Evolutionary conservation across 2,329 filamentous ascomycete species (phyloP), one percentile per base, ranked within the genome.

Genomic region (Aspergillus sp.): DNA sequence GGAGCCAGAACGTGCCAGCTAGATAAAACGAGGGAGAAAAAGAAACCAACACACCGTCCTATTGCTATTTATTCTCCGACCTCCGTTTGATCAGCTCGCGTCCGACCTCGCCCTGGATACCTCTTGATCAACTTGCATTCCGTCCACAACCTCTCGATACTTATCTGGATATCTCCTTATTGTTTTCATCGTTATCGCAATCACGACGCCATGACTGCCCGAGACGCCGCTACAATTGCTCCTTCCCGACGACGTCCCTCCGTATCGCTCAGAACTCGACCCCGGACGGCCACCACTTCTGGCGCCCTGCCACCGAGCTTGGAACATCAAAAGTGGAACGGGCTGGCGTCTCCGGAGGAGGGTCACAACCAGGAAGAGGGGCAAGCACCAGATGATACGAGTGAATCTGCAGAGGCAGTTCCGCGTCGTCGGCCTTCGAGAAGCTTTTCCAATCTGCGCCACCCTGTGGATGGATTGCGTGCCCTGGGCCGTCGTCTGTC

Each of bases 391-490:
- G 64, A 69, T 46, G 66, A 67, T 27, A 61, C 60, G 43, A 58
- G 58, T 32, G 56, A 59, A 17, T 64, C 67, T 19, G 59, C 64
- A 3, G 60, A 64, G 23, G 59, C 61, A 7, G 52, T 52, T 12
- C 60, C 60, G n/a, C 57, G 60, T n/a, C 65, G 62, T 20, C 67
- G 64, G 30, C 53, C 57, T 37, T 58, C 68, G 44, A 72, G 68
- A 56, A 72, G 68, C 50, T 71, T 73, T 53, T 72, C 70, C 33
- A 67, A 57, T 33, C 53, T 73, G 46, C 65, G 68, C 42, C 67
- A 72, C 49, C 65, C 68, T 3, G 66, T 72, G 50, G 63, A 68
- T 48, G 70, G 69, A 4, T 49, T 73, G 46, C 65, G 68, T 30
- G 68, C 69, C 7, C 59, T 71, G 20, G 66, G 67, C 12, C 69